Percentiles rank a stretch among this genome's conserved stretches.
Conservation (phyloP, 2,329 filamentous ascomycete species). For the Paracamarosporium sp. region DNA sequence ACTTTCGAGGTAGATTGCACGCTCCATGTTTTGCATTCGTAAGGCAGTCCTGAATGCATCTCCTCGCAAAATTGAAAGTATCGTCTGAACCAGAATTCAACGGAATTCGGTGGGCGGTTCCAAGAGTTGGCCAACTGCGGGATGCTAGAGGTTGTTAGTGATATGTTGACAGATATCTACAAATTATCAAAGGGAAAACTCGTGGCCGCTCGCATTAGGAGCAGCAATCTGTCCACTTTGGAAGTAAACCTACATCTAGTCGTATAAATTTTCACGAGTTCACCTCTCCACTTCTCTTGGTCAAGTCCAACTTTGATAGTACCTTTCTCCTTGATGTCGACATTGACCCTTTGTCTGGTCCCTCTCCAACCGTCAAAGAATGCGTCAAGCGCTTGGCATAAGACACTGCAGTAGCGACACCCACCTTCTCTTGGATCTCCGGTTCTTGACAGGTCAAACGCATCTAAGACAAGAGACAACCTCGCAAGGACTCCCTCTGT, state of each 20-base stretch:
- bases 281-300: constrained; percentile 26
- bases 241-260: constrained; percentile 28
- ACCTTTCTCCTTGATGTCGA: constrained; percentile 35
- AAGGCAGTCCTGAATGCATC: constrained; percentile 40
- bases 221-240: not conserved
- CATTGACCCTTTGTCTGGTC: constrained; percentile 22
- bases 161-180: not conserved
- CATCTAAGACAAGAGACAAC: constrained; percentile 35
- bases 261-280: constrained; percentile 36
- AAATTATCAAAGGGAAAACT: too few species aligned
- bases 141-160: constrained; percentile 25
- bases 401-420: constrained; percentile 37
- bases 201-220: not conserved
- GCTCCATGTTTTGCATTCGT: constrained; percentile 37
- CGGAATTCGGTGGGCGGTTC: constrained; percentile 36
- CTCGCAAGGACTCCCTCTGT: constrained; percentile 22
- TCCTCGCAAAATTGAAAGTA: constrained; percentile 40
- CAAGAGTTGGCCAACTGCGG: constrained; percentile 39
- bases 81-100: constrained; percentile 40
- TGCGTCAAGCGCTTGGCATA: constrained; percentile 34
- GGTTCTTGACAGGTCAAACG: constrained; percentile 25
- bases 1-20: constrained; percentile 27
- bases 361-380: constrained; percentile 37
- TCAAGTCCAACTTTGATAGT: constrained; percentile 35
- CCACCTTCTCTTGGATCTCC: constrained; percentile 21